Evolutionary conservation across 345 rosid genomes (phyloP).

Genomic region (Eucalyptus sp.): DNA sequence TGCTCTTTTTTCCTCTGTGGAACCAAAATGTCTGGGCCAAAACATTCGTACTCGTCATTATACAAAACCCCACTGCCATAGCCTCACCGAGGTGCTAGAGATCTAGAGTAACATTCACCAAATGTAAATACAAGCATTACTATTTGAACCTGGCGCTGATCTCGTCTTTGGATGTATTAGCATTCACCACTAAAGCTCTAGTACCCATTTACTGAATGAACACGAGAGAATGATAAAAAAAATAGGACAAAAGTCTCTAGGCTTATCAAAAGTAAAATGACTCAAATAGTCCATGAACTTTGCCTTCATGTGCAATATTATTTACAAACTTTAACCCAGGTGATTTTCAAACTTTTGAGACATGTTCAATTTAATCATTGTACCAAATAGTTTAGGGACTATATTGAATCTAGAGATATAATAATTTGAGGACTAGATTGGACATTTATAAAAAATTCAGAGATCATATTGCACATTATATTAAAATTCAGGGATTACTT

Average conservation of each 20-base stretch:
- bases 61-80: not conserved
- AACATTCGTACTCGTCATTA: not conserved
- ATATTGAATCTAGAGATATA: not conserved
- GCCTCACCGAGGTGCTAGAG: not conserved
- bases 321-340: accelerated
- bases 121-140: not conserved
- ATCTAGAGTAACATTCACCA: not conserved
- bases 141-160: not conserved
- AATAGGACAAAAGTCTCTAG: not conserved
- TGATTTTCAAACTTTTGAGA: not conserved
- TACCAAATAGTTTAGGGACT: not conserved
- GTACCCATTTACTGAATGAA: not conserved
- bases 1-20: not conserved
- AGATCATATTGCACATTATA: too few relatives aligned
- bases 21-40: too few relatives aligned
- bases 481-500: too few relatives aligned
- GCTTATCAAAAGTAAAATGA: not conserved
- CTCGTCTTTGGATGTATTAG: not conserved
- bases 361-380: not conserved
- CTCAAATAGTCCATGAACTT: not conserved
- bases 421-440: too few relatives aligned
- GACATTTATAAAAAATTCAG: too few relatives aligned
- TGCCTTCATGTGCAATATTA: not conserved
- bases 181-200: not conserved
- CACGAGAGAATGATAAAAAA: not conserved